Evolutionary conservation across 2,329 filamentous ascomycete genomes (phyloP), one percentile per base, ranked within the genome.

Genomic region (Colletotrichum higginsianum): DNA sequence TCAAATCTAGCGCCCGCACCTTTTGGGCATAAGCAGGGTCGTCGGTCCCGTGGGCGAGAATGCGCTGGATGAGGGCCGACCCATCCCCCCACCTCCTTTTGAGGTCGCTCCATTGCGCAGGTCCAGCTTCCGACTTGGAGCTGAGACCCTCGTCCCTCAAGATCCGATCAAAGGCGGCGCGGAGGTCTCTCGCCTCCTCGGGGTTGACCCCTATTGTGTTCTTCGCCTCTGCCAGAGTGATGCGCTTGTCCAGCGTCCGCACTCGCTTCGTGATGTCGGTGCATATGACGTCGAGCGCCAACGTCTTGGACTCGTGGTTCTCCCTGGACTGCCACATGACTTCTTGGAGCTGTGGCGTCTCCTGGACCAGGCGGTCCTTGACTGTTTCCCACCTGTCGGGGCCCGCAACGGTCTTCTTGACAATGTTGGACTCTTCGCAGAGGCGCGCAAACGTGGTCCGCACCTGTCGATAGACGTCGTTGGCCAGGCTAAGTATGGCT

Each of bases 211-310:
- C 82, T 15, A 87, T 77, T 1, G 81, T 75, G 18, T 92, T 93
- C 79, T 94, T 95, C 5, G 93, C 93, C 70, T 95, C 91, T 1
- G 90, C 87, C 55, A 96, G 88, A 0, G 90, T 91, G 87, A 96
- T 91, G n/a, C 88, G 86, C 44, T 85, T 87, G 60, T 90, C 88
- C 68, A 90, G 15, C 84, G 89, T 76, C 21, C 94, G 89, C 85
- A 95, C 91, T 23, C 92, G 86, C 81, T 96, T 96, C 1, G 93
- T 95, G 40, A 96, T 92, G 81, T 96, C 93, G 38, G 90, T 92
- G 77, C 93, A 95, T 30, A 97, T 91, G 56, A 94, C 88, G 78
- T 97, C 94, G 6, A 97, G 83, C 0, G 93, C 93, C 56, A 94
- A 84, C 47, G 87, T 87, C 78, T 91, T 93, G 52, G 86, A 84